These are phyloP conservation scores for Euphorbia schlechtendalii DNA, from an alignment of 441 rosid species.

Conservation along the genomic window DNA sequence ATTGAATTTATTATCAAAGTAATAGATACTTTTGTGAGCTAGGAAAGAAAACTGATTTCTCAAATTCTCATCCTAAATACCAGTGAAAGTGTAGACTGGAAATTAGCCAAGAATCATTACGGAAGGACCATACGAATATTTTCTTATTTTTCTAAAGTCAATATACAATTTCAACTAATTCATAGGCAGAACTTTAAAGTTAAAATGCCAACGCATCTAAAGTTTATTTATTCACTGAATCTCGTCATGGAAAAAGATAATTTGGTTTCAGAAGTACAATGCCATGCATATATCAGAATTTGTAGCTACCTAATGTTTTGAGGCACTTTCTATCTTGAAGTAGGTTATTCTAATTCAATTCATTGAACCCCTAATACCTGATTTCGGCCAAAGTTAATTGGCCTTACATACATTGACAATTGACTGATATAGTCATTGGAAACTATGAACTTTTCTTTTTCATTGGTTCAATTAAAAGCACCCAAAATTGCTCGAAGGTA, in stretches of 20 bases:
- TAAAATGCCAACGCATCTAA: not conserved
- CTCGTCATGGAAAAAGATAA: not conserved
- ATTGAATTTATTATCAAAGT: not conserved
- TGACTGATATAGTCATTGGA: not conserved
- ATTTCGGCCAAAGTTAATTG: not conserved
- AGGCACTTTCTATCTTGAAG: not conserved
- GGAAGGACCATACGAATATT: not conserved
- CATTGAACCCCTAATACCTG: not conserved
- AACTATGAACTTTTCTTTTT: not conserved
- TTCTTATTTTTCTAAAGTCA: not conserved
- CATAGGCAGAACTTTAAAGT: not conserved
- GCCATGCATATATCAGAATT: not conserved
- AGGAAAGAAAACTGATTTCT: not conserved
- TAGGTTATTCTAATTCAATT: not conserved
- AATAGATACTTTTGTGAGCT: not conserved
- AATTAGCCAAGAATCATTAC: not conserved
- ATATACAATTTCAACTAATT: not conserved
- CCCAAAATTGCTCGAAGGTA: conserved; percentile 12
- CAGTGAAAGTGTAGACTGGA: not conserved
- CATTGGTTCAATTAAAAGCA: not conserved
- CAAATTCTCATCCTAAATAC: not conserved
- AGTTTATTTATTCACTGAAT: not conserved
- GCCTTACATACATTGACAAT: not conserved
- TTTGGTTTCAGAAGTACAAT: not conserved
- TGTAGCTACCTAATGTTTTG: not conserved